Base-by-base conservation (phyloP, 1,284 basidiomycete genomes). In the Vanrija pseudolonga region DNA sequence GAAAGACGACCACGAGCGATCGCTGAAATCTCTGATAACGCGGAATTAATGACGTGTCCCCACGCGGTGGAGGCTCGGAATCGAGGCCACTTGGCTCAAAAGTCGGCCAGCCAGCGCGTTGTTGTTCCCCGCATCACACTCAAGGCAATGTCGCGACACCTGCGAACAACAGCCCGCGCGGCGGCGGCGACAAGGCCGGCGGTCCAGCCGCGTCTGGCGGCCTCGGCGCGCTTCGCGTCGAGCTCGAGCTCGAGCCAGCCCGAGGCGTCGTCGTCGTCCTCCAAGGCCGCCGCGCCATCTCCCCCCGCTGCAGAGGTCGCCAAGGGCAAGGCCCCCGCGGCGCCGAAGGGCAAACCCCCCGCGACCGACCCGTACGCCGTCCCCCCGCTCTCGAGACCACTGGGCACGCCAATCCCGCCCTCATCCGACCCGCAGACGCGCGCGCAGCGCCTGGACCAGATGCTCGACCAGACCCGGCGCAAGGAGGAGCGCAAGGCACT, bases 401-500 rank as follows among this genome's bases (percentile, higher is more conserved):
- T 93, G 17, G 92, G 92, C 17, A 83, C 92, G 3, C 71, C 70
- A 14, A 80, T 83, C 53, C 79, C 76, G 19, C 90, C 86, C 1
- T 81, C 78, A 7, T 81, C 83, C 2, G 69, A 78, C 9, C 71
- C 73, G 19, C 84, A 82, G 69, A 82, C 85, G 26, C 83, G 85
- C 80, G 77, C 80, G n/a, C 82, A 93, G 56, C 82, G 79, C 57
- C 81, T 83, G 57, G 84, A 85, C 50, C 85, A 88, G 44, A 76
- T 89, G 52, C 76, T 92, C 68, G 84, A 92, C 67, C 80, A 83
- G 62, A 85, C 90, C 42, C 82, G 82, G 42, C 81, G 85, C 45
- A 79, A 87, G 63, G 83, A 84, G 40, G 86, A 91, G 68, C 79
- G 90, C 49, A 80, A 83, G 64, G 86, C 88, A 70, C 68, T 95